Conservation (phyloP, 192 early-diverging fungal genomes). For the Umbelopsis vinacea region DNA sequence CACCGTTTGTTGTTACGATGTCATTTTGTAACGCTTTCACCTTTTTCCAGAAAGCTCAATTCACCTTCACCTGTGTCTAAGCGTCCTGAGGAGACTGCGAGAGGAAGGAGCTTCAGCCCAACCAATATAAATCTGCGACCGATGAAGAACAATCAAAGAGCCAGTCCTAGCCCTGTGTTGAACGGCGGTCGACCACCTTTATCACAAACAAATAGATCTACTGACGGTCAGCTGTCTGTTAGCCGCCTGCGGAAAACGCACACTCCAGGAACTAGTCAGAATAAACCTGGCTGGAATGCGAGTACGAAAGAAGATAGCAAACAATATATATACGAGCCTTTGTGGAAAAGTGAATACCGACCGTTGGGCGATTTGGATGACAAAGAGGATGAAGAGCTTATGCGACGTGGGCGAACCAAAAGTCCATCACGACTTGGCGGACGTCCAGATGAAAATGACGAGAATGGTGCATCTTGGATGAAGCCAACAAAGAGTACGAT, state of each 20-base stretch:
- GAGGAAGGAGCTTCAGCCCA: slow-evolving; percentile 25
- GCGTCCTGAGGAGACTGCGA: slow-evolving; percentile 25
- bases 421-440: background rate
- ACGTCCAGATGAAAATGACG: background rate
- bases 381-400: slow-evolving; percentile 18
- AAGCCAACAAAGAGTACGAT: slow-evolving; percentile 40
- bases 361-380: slow-evolving; percentile 18
- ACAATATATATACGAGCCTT: slow-evolving; percentile 19
- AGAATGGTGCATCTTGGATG: slow-evolving; percentile 29
- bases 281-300: slow-evolving; percentile 24
- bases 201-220: background rate
- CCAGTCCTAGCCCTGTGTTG: slow-evolving; percentile 29
- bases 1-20: too few species aligned
- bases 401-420: slow-evolving; percentile 12
- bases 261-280: slow-evolving; percentile 3
- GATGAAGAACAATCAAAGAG: slow-evolving; percentile 6
- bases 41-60: background rate
- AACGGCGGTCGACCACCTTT: slow-evolving; percentile 1
- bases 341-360: slow-evolving; percentile 24
- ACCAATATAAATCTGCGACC: slow-evolving; percentile 28
- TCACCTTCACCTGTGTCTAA: slow-evolving; percentile 26
- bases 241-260: slow-evolving; percentile 20
- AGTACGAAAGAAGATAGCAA: slow-evolving; percentile 21
- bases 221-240: background rate
- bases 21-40: background rate